Evolutionary conservation across 345 rosid genomes (phyloP).

Genomic region (Corchorus capsularis): DNA sequence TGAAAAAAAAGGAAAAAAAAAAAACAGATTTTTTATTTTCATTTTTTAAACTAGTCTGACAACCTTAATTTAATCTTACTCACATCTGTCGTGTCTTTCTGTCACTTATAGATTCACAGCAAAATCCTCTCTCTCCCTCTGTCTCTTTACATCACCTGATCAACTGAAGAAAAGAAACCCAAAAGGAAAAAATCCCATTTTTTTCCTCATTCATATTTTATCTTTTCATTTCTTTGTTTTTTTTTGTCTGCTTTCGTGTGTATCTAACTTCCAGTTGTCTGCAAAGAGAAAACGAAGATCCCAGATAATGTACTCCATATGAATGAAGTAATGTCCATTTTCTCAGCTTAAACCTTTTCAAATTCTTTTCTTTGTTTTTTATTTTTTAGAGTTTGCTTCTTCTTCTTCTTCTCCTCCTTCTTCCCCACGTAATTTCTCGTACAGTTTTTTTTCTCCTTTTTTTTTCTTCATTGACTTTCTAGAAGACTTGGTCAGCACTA

Average conservation of each 20-base stretch:
- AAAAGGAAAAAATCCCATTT: neutral
- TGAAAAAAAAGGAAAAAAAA: neutral
- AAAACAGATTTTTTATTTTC: no score
- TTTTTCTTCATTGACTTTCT: constrained; percentile 36
- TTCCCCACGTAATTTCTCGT: neutral
- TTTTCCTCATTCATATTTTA: neutral
- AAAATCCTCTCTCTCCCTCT: neutral
- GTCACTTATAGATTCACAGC: constrained; percentile 12
- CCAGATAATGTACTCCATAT: neutral
- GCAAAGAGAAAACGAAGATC: constrained; percentile 4
- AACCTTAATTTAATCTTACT: neutral
- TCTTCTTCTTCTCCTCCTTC: neutral
- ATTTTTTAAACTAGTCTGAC: neutral
- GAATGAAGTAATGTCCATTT: neutral
- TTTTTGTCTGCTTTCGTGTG: neutral
- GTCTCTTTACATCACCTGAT: neutral
- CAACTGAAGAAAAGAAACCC: no score
- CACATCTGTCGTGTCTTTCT: neutral
- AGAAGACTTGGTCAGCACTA: constrained; percentile 33
- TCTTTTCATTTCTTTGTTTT: neutral
- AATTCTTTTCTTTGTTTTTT: neutral
- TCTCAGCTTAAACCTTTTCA: neutral
- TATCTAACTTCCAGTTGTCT: neutral
- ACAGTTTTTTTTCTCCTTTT: neutral
- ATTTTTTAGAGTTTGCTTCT: no score